These are phyloP conservation scores for Colletotrichum sojae DNA, from an alignment of 2,329 filamentous ascomycete species.

Conservation along the genomic window DNA sequence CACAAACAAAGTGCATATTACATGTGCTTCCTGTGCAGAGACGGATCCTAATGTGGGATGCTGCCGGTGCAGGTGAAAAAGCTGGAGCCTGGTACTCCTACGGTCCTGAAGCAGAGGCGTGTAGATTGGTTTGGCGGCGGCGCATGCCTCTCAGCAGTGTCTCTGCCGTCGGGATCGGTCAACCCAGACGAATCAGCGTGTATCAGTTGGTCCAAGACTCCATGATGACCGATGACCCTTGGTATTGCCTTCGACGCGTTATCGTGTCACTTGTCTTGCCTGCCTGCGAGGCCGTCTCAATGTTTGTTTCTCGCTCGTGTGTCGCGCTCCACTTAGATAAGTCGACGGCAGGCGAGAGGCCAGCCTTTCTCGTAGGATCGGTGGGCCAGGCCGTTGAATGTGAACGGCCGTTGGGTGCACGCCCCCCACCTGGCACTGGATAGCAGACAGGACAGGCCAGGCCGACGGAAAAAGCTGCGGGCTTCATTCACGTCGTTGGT, in stretches of 20 bases:
- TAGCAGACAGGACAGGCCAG: too few relatives aligned
- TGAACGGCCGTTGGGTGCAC: conserved; percentile 32
- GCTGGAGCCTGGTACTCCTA: conserved; percentile 1
- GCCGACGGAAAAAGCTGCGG: conserved; percentile 14
- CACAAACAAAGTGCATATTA: too few relatives aligned
- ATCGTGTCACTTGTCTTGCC: conserved; percentile 34
- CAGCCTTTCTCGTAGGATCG: conserved; percentile 30
- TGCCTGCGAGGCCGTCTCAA: conserved; percentile 34
- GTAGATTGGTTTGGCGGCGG: neutral
- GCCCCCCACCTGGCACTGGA: conserved; percentile 11
- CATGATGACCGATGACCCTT: neutral
- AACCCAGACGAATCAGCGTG: conserved; percentile 14
- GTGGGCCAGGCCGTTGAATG: conserved; percentile 36
- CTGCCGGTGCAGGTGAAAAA: conserved; percentile 3
- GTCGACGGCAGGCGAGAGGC: conserved; percentile 38
- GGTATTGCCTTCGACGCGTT: conserved; percentile 22
- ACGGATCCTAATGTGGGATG: conserved; percentile 6
- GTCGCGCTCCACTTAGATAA: conserved; percentile 40
- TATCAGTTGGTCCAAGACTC: conserved; percentile 18
- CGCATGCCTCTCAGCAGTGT: neutral
- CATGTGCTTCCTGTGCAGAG: neutral
- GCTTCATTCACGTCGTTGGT: conserved; percentile 13
- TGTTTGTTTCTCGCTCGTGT: conserved; percentile 13
- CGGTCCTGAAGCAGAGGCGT: too few relatives aligned
- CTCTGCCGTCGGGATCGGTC: neutral